A percentile compares a stretch with the other conserved stretches of the same genome.
phyloP scores from a whole-genome alignment of 257 asterid species.

The Capsicum rhomboideum region DNA sequence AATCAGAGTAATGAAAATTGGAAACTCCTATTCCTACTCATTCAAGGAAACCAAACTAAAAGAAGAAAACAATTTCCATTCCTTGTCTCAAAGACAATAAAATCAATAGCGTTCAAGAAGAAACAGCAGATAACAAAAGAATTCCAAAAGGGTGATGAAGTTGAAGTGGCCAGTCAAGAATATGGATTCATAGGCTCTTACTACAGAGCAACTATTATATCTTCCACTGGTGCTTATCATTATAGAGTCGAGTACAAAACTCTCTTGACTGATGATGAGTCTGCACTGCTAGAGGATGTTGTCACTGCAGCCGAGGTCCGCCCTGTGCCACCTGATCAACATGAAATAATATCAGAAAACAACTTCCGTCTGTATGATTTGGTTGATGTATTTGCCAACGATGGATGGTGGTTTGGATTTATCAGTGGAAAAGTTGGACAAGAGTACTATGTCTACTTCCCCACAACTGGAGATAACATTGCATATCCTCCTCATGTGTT shows the following conservation, averaged over 20 bases:
- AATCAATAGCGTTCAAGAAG: not conserved
- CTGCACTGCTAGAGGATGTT: too few species aligned
- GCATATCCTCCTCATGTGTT: too few species aligned
- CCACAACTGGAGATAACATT: too few species aligned
- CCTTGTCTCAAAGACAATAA: not conserved
- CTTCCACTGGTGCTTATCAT: not conserved
- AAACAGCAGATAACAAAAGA: not conserved
- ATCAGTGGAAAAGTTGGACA: not conserved
- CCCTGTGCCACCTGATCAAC: not conserved
- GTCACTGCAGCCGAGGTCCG: not conserved
- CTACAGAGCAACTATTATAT: not conserved
- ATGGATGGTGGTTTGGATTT: constrained; percentile 14
- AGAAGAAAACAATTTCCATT: too few species aligned
- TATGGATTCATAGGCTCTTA: not conserved
- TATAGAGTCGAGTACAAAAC: constrained; percentile 1
- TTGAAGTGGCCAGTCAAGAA: not conserved
- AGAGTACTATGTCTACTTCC: not conserved
- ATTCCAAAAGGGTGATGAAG: not conserved
- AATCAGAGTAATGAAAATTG: too few species aligned
- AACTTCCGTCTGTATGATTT: not conserved
- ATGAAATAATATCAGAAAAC: not conserved
- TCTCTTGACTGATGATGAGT: too few species aligned
- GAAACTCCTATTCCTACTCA: too few species aligned
- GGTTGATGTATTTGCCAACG: constrained; percentile 5
- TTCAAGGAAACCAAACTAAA: too few species aligned